phyloP scores from a whole-genome alignment of 305 asterid genomes.

The Fraxinus paxiana region DNA sequence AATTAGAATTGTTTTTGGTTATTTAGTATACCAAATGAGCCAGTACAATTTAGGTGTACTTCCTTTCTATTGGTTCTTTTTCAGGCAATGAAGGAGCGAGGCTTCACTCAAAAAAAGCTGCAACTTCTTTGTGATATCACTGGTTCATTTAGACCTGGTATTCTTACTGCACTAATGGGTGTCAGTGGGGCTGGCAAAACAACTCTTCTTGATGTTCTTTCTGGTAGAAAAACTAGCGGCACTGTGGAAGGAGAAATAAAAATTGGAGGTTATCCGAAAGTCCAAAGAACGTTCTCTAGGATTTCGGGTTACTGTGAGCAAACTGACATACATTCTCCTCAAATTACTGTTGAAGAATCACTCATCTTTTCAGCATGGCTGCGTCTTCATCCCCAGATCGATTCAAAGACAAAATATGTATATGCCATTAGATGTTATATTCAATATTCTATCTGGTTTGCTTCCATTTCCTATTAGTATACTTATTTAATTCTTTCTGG shows the following conservation, averaged over 20 bases:
- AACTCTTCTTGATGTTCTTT: constrained; percentile 72
- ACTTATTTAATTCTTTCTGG: neutral
- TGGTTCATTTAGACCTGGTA: constrained; percentile 66
- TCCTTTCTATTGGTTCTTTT: constrained; percentile 14
- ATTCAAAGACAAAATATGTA: constrained; percentile 57
- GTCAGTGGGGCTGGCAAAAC: constrained; percentile 89
- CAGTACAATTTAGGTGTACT: neutral
- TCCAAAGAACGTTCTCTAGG: constrained; percentile 64
- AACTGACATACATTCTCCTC: constrained; percentile 77
- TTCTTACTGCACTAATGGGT: constrained; percentile 79
- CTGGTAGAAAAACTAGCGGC: constrained; percentile 80
- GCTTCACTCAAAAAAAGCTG: constrained; percentile 45
- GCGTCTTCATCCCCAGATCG: constrained; percentile 64
- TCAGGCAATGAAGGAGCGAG: constrained; percentile 61
- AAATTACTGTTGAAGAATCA: constrained; percentile 74
- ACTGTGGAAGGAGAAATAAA: constrained; percentile 57
- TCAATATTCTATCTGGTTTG: neutral
- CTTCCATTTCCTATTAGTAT: neutral
- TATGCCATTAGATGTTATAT: constrained; percentile 24
- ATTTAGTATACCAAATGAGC: neutral
- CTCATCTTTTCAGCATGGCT: constrained; percentile 77
- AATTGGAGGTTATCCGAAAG: constrained; percentile 71
- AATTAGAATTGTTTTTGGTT: neutral
- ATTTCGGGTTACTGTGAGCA: constrained; percentile 86
- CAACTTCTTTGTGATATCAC: constrained; percentile 58